A percentile compares a stretch with the other conserved stretches of the same genome.
These are phyloP conservation scores for Paraphaeosphaeria minitans DNA, from an alignment of 2,329 filamentous ascomycete species.

Conservation along the genomic window DNA sequence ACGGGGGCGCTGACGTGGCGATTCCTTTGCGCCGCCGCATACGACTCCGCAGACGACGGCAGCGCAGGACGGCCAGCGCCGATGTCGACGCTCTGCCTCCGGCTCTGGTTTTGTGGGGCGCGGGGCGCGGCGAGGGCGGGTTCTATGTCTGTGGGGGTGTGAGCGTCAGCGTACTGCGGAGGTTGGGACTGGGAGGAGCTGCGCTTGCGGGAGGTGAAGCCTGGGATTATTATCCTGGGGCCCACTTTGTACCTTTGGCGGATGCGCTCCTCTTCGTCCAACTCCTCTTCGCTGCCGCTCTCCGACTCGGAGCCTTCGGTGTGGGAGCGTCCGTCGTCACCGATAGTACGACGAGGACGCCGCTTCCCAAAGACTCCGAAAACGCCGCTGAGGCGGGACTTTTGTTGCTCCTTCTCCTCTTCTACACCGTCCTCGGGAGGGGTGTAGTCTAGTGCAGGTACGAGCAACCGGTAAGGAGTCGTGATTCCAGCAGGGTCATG, in stretches of 20 bases:
- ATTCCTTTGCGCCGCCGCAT: conserved; percentile 25
- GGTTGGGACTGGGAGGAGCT: conserved; percentile 23
- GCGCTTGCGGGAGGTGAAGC: conserved; percentile 33
- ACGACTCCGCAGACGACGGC: conserved; percentile 31
- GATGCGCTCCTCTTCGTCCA: conserved; percentile 39
- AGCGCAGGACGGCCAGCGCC: conserved; percentile 8
- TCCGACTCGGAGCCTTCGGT: conserved; percentile 27
- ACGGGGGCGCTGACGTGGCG: conserved; percentile 38
- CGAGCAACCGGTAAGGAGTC: conserved; percentile 80
- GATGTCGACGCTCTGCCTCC: conserved; percentile 31
- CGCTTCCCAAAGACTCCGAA: conserved; percentile 35
- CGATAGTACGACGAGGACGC: conserved; percentile 29
- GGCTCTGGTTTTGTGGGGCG: conserved; percentile 22
- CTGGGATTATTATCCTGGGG: conserved; percentile 39
- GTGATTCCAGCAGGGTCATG: conserved; percentile 88
- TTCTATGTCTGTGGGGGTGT: conserved; percentile 10
- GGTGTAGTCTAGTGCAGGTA: conserved; percentile 70
- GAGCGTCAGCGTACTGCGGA: conserved; percentile 30
- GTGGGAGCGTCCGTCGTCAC: conserved; percentile 41
- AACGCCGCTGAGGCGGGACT: conserved; percentile 30
- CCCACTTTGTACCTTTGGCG: conserved; percentile 43
- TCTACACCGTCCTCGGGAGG: conserved; percentile 22
- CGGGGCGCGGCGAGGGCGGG: background rate
- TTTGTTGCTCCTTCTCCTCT: conserved; percentile 30
- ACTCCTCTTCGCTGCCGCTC: conserved; percentile 35